phyloP scores from a whole-genome alignment of 1,284 basidiomycete genomes.

The Ustilago sp. region DNA sequence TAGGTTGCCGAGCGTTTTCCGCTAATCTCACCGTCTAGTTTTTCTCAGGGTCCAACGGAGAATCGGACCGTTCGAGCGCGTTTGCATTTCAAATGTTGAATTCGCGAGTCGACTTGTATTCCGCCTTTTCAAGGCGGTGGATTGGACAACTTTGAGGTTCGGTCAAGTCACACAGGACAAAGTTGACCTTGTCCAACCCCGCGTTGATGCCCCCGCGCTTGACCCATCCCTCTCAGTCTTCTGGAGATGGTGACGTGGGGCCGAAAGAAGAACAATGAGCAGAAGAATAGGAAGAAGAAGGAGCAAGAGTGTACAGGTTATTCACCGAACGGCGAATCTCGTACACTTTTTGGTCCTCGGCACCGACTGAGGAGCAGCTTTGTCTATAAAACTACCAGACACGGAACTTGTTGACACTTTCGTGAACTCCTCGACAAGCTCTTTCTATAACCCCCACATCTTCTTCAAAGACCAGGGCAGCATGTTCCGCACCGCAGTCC shows the following conservation, averaged over 20 bases:
- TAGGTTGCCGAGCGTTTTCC: constrained; percentile 10
- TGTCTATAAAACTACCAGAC: not conserved
- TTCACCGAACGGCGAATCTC: not conserved
- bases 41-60: constrained; percentile 17
- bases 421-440: not conserved
- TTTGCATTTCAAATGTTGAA: constrained; percentile 9
- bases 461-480: not conserved
- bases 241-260: constrained; percentile 2
- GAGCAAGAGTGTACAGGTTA: not conserved
- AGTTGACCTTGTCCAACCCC: not conserved
- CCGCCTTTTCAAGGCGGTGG: not conserved
- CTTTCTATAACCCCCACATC: not conserved
- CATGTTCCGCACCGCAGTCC: constrained; percentile 28
- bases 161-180: not conserved
- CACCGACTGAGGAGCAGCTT: not conserved
- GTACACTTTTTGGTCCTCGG: not conserved
- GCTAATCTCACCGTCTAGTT: not conserved
- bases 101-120: not conserved
- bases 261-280: not conserved
- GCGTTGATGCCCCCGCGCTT: constrained; percentile 1
- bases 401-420: not conserved
- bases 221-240: not conserved
- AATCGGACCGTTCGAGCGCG: constrained; percentile 13
- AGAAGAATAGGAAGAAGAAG: not conserved
- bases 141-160: not conserved